Evolutionary conservation across 202 grass and related monocot species (phyloP), one percentile per base, ranked within the genome.

Genomic region (Carex sylvatica): DNA sequence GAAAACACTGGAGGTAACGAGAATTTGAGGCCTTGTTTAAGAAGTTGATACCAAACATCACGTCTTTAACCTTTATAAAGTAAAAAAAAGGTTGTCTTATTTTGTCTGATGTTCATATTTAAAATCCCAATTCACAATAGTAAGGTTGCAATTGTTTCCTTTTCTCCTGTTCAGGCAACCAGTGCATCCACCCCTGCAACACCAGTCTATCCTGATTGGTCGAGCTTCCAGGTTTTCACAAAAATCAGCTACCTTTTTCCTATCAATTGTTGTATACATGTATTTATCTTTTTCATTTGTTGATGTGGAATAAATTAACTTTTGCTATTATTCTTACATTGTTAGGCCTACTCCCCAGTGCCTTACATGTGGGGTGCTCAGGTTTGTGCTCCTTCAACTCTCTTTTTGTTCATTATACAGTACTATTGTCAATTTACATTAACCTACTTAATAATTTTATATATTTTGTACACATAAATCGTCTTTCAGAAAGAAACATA

Each of bases 341-440:
- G 54, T 47, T 70, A 87, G 85, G 85, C 69, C 3, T 87, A 87
- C 66, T 87, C 85, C 26, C 85, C 85, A 7, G 9, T 87, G 52
- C 85, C 85, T 87, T 87, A 87, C 44, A 87, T 87, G 85, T 87
- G 85, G 85, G 85, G 79, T 38, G 79, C 85, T 87, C 85, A 87
- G 85, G 85, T 86, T 47, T 80, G 59, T 62, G 5, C 51, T 65
- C 22, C 51, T 79, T 38, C 46, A 31, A 53, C 54, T 65, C 54
- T 76, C 74, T 67, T 19, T 86, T 82, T 36, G 59, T 38, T 81
- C 13, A 54, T 62, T 80, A 24, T 87, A 49, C 64, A 26, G 55
- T 55, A 26, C 33, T 44, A 28, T 28, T 74, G 20, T 52, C 47
- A 53, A 26, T 73, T 26, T 52, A 16, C 2, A 14, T 49, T 28